Conservation (phyloP, 768 basidiomycete genomes). For the Filobasidium floriforme region DNA sequence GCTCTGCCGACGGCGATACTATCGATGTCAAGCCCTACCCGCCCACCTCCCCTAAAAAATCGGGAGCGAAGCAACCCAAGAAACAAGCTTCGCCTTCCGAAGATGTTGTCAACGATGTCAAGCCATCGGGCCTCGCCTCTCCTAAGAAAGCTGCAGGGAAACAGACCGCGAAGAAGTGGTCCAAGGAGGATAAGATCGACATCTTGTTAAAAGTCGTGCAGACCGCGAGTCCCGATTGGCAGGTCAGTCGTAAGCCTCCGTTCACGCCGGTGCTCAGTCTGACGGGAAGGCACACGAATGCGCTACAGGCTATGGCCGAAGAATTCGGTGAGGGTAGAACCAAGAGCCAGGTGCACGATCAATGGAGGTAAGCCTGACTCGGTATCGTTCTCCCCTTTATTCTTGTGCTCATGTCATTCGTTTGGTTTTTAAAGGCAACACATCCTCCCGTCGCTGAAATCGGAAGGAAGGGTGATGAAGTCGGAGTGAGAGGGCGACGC, state of each 20-base stretch:
- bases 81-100: no score
- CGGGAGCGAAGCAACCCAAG: no score
- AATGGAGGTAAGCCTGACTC: slow-evolving; percentile 1
- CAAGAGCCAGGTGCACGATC: neutral
- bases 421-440: neutral
- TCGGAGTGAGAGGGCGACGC: neutral
- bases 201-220: neutral
- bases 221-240: neutral
- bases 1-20: neutral
- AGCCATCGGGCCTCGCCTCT: neutral
- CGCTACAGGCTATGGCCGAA: neutral
- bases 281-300: neutral
- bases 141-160: neutral
- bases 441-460: neutral
- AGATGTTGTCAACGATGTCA: no score
- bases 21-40: neutral
- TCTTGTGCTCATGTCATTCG: neutral
- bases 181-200: slow-evolving; percentile 2
- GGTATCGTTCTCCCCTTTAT: neutral
- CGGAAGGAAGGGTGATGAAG: neutral
- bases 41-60: neutral
- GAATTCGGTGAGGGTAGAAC: neutral
- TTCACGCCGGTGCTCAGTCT: neutral
- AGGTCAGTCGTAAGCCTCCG: neutral
- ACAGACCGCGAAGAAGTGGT: neutral